Conservation (phyloP, 352 stramenopile species). For the Globisporangium sylvaticum region DNA sequence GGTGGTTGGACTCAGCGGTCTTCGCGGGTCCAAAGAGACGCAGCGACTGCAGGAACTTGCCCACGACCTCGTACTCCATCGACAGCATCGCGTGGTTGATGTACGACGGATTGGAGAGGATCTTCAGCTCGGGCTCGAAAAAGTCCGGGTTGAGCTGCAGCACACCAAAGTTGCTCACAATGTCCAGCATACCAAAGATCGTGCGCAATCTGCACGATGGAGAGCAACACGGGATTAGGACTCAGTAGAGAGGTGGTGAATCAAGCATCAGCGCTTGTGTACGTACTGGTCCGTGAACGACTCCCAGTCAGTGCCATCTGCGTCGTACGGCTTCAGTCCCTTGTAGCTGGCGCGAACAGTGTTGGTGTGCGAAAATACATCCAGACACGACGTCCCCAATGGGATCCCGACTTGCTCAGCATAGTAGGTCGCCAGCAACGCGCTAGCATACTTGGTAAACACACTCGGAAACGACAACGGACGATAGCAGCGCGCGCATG, state of each 20-base stretch:
- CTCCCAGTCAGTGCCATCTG: slow-evolving; percentile 59
- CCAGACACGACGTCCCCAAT: slow-evolving; percentile 58
- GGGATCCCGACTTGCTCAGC: slow-evolving; percentile 76
- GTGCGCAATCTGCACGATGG: slow-evolving; percentile 64
- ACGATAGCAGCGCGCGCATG: slow-evolving; percentile 53
- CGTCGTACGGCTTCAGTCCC: slow-evolving; percentile 57
- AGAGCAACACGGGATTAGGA: too few relatives aligned
- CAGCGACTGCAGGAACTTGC: slow-evolving; percentile 76
- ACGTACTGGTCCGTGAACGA: slow-evolving; percentile 66
- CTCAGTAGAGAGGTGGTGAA: background rate
- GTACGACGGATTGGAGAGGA: slow-evolving; percentile 71
- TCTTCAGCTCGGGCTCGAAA: slow-evolving; percentile 66
- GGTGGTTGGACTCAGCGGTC: slow-evolving; percentile 28
- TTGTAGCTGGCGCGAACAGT: slow-evolving; percentile 66
- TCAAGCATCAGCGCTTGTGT: too few relatives aligned
- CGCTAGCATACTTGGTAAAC: slow-evolving; percentile 78
- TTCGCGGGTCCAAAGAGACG: slow-evolving; percentile 56
- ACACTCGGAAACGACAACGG: slow-evolving; percentile 62
- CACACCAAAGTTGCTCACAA: slow-evolving; percentile 77
- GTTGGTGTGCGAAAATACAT: slow-evolving; percentile 75
- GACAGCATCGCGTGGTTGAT: slow-evolving; percentile 70
- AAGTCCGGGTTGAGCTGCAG: slow-evolving; percentile 61
- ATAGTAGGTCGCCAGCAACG: slow-evolving; percentile 68
- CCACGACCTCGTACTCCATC: slow-evolving; percentile 71
- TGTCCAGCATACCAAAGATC: slow-evolving; percentile 75